Evolutionary conservation across 2,329 filamentous ascomycete genomes (phyloP).

Genomic region (Pseudonectria foliicola): DNA sequence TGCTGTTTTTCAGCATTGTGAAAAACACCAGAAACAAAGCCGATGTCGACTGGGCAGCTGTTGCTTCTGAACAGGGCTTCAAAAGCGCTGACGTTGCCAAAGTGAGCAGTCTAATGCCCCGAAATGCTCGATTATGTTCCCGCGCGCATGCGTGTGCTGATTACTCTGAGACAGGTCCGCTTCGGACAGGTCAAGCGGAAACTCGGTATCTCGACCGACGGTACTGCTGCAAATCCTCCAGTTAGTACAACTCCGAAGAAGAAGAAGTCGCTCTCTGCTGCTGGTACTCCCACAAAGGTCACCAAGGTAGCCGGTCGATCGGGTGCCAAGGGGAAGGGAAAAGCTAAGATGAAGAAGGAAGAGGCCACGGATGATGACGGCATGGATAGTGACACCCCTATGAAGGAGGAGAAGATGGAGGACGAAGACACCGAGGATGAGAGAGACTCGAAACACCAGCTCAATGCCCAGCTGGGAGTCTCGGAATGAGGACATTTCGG

Average conservation of each 20-base stretch:
- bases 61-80: constrained; percentile 36
- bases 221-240: constrained; percentile 6
- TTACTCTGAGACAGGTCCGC: constrained; percentile 27
- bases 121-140: neutral
- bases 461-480: constrained; percentile 6
- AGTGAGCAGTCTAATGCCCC: constrained; percentile 21
- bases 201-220: constrained; percentile 30
- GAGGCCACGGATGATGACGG: constrained; percentile 8
- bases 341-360: constrained; percentile 20
- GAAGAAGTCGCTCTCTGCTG: constrained; percentile 9
- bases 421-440: constrained; percentile 13
- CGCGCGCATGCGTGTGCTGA: constrained; percentile 1
- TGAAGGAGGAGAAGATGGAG: constrained; percentile 7
- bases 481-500: constrained; percentile 8
- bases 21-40: constrained; percentile 36
- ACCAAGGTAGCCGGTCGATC: constrained; percentile 22
- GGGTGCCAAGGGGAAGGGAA: constrained; percentile 17
- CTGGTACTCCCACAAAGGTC: constrained; percentile 21
- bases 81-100: constrained; percentile 40
- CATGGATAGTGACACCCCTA: constrained; percentile 6
- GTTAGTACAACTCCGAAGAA: constrained; percentile 13
- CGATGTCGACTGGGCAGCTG: constrained; percentile 41
- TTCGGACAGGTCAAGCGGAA: constrained; percentile 45
- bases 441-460: constrained; percentile 7
- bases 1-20: constrained; percentile 39